Evolutionary conservation across 257 asterid genomes (phyloP).

Genomic region (Penstemon davidsonii): DNA sequence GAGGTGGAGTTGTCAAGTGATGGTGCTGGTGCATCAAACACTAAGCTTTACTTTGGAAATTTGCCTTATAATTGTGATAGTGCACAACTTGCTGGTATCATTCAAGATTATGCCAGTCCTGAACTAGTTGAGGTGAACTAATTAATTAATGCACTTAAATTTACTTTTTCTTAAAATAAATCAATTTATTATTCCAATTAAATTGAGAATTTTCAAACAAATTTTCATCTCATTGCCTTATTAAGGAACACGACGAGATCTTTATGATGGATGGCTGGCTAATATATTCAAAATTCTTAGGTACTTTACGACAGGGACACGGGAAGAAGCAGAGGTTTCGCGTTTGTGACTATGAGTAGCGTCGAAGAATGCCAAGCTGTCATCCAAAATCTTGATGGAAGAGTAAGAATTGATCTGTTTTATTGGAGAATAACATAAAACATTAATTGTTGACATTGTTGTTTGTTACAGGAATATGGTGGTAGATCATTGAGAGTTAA

Average conservation of each 20-base stretch:
- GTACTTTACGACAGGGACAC: slow-evolving; percentile 81
- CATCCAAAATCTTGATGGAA: slow-evolving; percentile 77
- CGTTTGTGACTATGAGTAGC: slow-evolving; percentile 92
- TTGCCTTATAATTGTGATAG: slow-evolving; percentile 89
- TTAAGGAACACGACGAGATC: not conserved
- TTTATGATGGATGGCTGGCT: not conserved
- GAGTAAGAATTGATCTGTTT: slow-evolving; percentile 42
- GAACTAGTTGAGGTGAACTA: slow-evolving; percentile 84
- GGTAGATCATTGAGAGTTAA: slow-evolving; percentile 95
- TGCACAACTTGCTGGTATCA: slow-evolving; percentile 91
- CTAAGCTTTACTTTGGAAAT: slow-evolving; percentile 89
- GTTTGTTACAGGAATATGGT: slow-evolving; percentile 60
- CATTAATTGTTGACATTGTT: not conserved
- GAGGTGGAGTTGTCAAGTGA: slow-evolving; percentile 24
- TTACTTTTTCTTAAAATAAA: too few species aligned
- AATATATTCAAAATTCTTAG: slow-evolving; percentile 34
- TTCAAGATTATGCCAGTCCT: slow-evolving; percentile 82
- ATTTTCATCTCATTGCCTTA: too few species aligned
- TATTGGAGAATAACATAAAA: not conserved
- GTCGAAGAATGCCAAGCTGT: slow-evolving; percentile 72
- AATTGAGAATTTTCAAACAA: too few species aligned
- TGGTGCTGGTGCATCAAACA: slow-evolving; percentile 35
- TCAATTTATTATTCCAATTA: too few species aligned
- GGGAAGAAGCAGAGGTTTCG: slow-evolving; percentile 94
- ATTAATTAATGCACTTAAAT: too few species aligned